Percentiles rank a stretch among this genome's conserved stretches.
Evolutionary conservation across 805 yeast genomes (phyloP).

Genomic region (Kodamaea hsintzibuensis): DNA sequence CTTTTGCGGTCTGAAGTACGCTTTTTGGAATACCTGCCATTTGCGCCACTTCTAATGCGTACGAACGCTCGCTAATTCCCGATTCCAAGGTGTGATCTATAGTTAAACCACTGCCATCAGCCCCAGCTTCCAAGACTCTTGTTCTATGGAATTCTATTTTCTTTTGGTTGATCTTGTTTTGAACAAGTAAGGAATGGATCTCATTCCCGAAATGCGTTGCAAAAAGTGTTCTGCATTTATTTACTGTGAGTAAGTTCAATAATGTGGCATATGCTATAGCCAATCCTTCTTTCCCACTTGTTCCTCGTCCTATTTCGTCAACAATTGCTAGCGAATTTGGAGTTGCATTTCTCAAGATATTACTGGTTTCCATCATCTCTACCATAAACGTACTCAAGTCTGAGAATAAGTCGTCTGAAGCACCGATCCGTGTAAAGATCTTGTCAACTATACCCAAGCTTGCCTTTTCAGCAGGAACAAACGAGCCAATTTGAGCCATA

Average conservation of each 20-base stretch:
- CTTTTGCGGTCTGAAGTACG: constrained; percentile 55
- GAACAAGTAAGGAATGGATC: constrained; percentile 34
- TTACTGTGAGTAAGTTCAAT: constrained; percentile 50
- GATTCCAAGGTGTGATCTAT: constrained; percentile 59
- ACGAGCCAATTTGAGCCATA: constrained; percentile 56
- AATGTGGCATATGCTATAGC: constrained; percentile 82
- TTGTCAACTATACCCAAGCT: constrained; percentile 49
- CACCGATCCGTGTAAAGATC: constrained; percentile 46
- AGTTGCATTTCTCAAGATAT: constrained; percentile 36
- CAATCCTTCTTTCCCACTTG: constrained; percentile 75
- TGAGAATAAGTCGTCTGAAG: constrained; percentile 31
- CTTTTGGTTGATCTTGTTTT: constrained; percentile 25
- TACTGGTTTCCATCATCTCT: constrained; percentile 47
- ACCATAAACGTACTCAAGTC: constrained; percentile 50
- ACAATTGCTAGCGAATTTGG: constrained; percentile 44
- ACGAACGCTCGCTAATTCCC: constrained; percentile 75
- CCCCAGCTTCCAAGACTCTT: constrained; percentile 25
- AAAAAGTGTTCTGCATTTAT: constrained; percentile 73
- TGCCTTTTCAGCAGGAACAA: constrained; percentile 51
- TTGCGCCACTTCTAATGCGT: constrained; percentile 74
- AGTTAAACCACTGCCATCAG: constrained; percentile 22
- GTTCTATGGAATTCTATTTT: constrained; percentile 33
- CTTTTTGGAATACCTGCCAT: constrained; percentile 74
- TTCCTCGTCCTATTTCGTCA: constrained; percentile 59
- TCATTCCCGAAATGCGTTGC: constrained; percentile 77